phyloP scores from a whole-genome alignment of 176 grass and related monocot genomes.

The Triticum turgidum region DNA sequence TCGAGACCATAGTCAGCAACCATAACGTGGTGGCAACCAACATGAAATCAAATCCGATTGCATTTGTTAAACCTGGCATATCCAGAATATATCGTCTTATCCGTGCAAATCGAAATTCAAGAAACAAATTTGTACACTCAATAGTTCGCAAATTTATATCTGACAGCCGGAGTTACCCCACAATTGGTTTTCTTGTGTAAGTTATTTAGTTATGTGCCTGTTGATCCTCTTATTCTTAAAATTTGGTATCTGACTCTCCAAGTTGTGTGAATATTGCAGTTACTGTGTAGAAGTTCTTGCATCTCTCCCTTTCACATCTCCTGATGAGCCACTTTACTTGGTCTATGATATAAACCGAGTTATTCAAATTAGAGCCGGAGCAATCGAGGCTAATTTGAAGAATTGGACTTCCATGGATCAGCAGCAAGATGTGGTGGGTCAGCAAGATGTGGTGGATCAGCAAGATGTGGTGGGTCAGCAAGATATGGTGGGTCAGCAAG shows the following conservation, averaged over 20 bases:
- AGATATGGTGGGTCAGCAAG: constrained; percentile 22
- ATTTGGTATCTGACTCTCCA: constrained; percentile 30
- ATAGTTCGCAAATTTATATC: constrained; percentile 87
- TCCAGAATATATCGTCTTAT: constrained; percentile 95
- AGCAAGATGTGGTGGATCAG: constrained; percentile 22
- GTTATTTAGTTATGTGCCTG: constrained; percentile 31
- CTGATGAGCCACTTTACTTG: constrained; percentile 95
- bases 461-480: constrained; percentile 21
- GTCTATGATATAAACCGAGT: constrained; percentile 99
- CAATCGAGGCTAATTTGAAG: constrained; percentile 91
- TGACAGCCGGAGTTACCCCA: constrained; percentile 52
- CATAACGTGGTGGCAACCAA: constrained; percentile 49
- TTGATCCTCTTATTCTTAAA: constrained; percentile 6
- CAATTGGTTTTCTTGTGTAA: constrained; percentile 88
- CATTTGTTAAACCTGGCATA: constrained; percentile 87
- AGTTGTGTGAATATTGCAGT: constrained; percentile 51
- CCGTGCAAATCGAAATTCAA: constrained; percentile 79
- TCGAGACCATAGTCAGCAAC: constrained; percentile 66
- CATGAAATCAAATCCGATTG: constrained; percentile 71
- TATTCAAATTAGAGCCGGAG: constrained; percentile 87
- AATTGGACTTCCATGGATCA: constrained; percentile 75
- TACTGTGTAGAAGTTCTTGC: constrained; percentile 96
- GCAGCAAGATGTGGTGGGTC: constrained; percentile 30
- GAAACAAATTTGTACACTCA: constrained; percentile 97
- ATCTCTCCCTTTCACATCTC: constrained; percentile 81